A percentile compares a stretch with the other conserved stretches of the same genome.
phyloP scores from a whole-genome alignment of 2,329 filamentous ascomycete genomes.

The Fusarium pininemorale region DNA sequence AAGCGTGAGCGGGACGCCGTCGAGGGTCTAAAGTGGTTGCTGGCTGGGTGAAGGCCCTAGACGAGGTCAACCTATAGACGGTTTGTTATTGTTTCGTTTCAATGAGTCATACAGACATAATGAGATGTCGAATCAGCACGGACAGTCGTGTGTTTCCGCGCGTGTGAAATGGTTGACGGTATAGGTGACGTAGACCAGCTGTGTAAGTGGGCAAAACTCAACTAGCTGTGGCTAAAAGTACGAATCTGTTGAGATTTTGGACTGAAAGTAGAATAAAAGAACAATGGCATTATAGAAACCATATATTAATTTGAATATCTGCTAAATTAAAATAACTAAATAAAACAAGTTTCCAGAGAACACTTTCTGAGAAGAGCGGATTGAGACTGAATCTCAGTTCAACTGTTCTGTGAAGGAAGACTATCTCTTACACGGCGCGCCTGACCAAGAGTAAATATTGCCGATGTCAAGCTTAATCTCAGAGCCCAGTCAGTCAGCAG shows the following conservation, averaged over 20 bases:
- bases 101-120: neutral
- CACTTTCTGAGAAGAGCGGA: neutral
- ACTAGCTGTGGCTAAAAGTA: neutral
- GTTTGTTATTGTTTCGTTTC: neutral
- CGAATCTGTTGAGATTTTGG: neutral
- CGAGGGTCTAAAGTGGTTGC: conserved; percentile 40
- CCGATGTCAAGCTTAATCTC: neutral
- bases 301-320: neutral
- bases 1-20: conserved; percentile 36
- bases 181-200: conserved; percentile 27
- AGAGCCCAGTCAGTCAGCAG: neutral
- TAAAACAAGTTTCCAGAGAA: neutral
- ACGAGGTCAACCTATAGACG: neutral
- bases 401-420: neutral
- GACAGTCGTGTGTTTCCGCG: neutral
- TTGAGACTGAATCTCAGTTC: neutral
- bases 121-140: neutral
- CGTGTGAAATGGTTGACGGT: neutral
- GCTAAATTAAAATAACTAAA: neutral
- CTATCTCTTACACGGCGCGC: neutral
- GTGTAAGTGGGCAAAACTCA: conserved; percentile 23
- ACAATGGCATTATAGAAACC: no score
- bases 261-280: neutral
- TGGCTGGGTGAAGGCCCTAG: neutral
- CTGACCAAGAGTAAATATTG: neutral